Base-by-base conservation (phyloP, 331 rosid species). In the Acacia pycnantha region DNA sequence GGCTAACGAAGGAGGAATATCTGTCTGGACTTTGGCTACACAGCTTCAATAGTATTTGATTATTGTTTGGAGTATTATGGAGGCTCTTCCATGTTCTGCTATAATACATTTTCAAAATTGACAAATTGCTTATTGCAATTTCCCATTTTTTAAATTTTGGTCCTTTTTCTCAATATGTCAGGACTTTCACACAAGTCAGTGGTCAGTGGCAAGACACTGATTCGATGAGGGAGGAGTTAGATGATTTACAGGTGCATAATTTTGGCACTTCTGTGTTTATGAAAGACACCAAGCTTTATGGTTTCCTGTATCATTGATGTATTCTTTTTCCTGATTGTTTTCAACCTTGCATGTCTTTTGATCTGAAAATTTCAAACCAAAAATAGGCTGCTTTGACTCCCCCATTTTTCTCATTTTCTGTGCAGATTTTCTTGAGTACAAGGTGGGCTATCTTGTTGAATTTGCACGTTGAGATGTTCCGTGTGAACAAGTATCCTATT, bases 381-480 rank as follows among this genome's bases (percentile, higher is more conserved):
- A 56, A 67, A 43, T 61, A 29, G 62, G 66, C 41, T 48, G 15
- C 75, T 70, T 82, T 87, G 81, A 80, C 64, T 3, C 33, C 24
- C 76, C 79, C 21, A 4, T 4, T 56, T 84, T 85, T 47, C 62
- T 33, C n/a, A 76, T 54, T 41, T 46, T 58, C 66, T 82, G 43
- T 82, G 87, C 98, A 95, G 99, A 93, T 95, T 86, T 95, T 93
- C 89, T 89, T 95, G 76, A 95, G 99, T 92, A 92, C 99, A 21
- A 88, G 99, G 85, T 95, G 98, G 99, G 98, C 99, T 69, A 95
- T 95, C 86, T 88, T 95, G 83, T 79, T 93, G 93, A 95, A 95
- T 89, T 89, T 95, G 85, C 99, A 95, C 70, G 98, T 92, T 76
- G 99, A 95, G 97, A 93, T 95, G 99, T 95, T 95, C 84, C 98